phyloP scores from a whole-genome alignment of 495 filamentous ascomycete species.

The Lindgomyces ingoldianus region DNA sequence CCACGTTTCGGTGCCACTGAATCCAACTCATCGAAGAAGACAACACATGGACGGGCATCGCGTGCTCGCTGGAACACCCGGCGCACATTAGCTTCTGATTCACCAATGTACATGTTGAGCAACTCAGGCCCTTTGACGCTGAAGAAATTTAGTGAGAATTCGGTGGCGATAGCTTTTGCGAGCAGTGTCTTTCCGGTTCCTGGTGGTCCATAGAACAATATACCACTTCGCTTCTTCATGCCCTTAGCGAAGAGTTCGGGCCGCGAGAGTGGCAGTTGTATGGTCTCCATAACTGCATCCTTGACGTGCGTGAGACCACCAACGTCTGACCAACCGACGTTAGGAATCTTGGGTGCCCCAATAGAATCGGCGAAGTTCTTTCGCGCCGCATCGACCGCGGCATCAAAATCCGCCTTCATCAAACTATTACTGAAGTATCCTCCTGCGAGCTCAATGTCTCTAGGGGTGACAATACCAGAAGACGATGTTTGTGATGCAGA shows the following conservation, averaged over 20 bases:
- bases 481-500: conserved; percentile 33
- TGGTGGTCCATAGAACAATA: conserved; percentile 95
- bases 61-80: conserved; percentile 93
- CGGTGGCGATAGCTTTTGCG: conserved; percentile 96
- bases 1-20: conserved; percentile 96
- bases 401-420: conserved; percentile 83
- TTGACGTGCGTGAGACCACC: conserved; percentile 92
- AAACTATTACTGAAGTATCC: conserved; percentile 74
- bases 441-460: conserved; percentile 87
- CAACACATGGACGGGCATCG: conserved; percentile 94
- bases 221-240: conserved; percentile 98
- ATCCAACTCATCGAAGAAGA: conserved; percentile 98
- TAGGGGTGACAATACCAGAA: conserved; percentile 56
- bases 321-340: conserved; percentile 95
- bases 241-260: conserved; percentile 96
- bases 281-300: conserved; percentile 93
- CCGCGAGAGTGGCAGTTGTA: conserved; percentile 86
- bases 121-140: conserved; percentile 96
- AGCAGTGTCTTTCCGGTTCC: conserved; percentile 96
- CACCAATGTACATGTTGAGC: conserved; percentile 99
- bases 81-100: conserved; percentile 95
- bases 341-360: conserved; percentile 96
- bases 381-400: conserved; percentile 87
- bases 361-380: conserved; percentile 98
- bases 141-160: conserved; percentile 99